A percentile compares a stretch with the other conserved stretches of the same genome.
Evolutionary conservation across 208 protist species (phyloP).

Genomic region (Phytomonas francai): DNA sequence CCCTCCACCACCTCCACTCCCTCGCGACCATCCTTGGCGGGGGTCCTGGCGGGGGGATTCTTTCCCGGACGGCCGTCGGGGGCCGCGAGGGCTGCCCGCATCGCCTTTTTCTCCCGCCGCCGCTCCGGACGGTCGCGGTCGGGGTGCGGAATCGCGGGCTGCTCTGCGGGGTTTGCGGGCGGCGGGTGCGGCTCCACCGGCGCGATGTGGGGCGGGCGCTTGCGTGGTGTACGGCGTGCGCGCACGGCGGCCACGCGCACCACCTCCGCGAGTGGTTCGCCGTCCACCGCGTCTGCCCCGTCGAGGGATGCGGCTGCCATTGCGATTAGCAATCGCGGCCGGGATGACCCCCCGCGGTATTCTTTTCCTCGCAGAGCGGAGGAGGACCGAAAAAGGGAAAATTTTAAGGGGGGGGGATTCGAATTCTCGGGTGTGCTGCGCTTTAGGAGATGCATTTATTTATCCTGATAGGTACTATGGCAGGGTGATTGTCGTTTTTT

Average conservation of each 20-base stretch:
- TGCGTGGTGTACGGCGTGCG: conserved; percentile 73
- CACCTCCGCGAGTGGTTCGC: conserved; percentile 80
- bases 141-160: background rate
- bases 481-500: background rate
- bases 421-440: background rate
- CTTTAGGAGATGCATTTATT: background rate
- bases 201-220: conserved; percentile 24
- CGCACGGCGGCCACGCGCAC: conserved; percentile 73
- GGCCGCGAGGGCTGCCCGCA: no score
- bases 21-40: no score
- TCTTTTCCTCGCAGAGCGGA: no score
- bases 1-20: no score
- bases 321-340: conserved; percentile 32
- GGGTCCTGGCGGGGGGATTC: no score
- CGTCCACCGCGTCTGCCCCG: conserved; percentile 57
- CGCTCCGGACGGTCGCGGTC: background rate
- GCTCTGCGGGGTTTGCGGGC: conserved; percentile 55
- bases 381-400: background rate
- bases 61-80: no score
- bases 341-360: no score
- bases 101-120: background rate
- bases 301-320: conserved; percentile 65
- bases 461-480: background rate
- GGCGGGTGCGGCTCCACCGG: conserved; percentile 19
- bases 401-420: background rate